phyloP scores from a whole-genome alignment of 179 eudicot species.

The Heliamphora pulchella region DNA sequence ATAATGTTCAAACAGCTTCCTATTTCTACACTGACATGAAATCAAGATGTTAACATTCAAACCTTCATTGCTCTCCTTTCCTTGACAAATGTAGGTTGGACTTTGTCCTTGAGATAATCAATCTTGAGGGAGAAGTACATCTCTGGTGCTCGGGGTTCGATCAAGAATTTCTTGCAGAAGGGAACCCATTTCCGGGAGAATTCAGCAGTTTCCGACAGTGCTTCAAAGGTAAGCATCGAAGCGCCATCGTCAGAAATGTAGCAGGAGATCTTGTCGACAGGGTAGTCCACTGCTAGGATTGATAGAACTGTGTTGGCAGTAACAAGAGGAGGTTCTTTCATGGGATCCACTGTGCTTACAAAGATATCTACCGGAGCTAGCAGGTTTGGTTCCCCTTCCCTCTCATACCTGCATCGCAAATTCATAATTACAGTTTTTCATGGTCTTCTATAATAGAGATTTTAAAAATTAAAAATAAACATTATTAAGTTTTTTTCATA shows the following conservation, averaged over 20 bases:
- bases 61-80: slow-evolving; percentile 96
- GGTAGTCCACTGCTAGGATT: slow-evolving; percentile 87
- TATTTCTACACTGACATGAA: not conserved
- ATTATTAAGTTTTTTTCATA: too few species aligned
- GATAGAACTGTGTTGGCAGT: slow-evolving; percentile 83
- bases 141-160: slow-evolving; percentile 93
- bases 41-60: not conserved
- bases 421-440: slow-evolving; percentile 4
- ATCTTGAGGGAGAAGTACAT: slow-evolving; percentile 71
- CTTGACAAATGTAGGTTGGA: slow-evolving; percentile 92
- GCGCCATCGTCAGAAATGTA: slow-evolving; percentile 96
- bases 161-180: slow-evolving; percentile 76
- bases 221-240: slow-evolving; percentile 83
- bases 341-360: slow-evolving; percentile 95
- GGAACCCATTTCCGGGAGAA: slow-evolving; percentile 97
- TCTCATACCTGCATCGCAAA: slow-evolving; percentile 64
- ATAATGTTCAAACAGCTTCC: not conserved
- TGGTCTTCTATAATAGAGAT: not conserved
- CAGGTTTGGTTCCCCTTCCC: slow-evolving; percentile 84
- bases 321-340: slow-evolving; percentile 87
- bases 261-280: slow-evolving; percentile 85
- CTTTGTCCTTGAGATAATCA: slow-evolving; percentile 86
- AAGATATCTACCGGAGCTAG: slow-evolving; percentile 76
- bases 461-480: too few species aligned
- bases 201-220: slow-evolving; percentile 89